Base-by-base conservation (phyloP, 352 stramenopile genomes). In the Pythium volutum region DNA sequence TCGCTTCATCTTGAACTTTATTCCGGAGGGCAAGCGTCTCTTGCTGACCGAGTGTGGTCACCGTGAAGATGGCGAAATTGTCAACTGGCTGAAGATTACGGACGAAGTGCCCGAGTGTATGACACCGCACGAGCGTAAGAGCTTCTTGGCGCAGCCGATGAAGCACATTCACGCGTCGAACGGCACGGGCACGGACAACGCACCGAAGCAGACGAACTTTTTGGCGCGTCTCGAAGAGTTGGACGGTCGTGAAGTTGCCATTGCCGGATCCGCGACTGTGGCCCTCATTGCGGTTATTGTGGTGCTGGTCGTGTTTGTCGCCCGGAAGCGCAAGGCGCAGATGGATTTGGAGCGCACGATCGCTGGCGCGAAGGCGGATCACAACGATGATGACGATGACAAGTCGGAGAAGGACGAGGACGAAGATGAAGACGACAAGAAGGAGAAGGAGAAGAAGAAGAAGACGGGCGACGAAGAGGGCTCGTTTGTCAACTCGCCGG, bases 11-110 rank as follows among this genome's bases (percentile, higher is more conserved):
- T 62, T 95, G 5, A 91, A 95, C 76, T 89, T 95, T 29, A 84
- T 90, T 38, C 80, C 82, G 22, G 83, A 92, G 46, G 81, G 82
- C 59, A 88, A 91, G 70, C 77, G 81, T 22, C 50, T 93, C 43
- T 65, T 90, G 62, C 67, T 95, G 38, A 92, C 81, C 0, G 84
- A 93, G 68, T 95, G 85, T 31, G 85, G 85, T 67, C 81, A 93
- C 66, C 79, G 81, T 75, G 85, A 93, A 59, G 80, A 85, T 25
- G 83, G 85, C 27, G 83, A 92, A 55, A 90, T 93, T 67, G 69
- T 89, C 59, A 95, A 95, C 76, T 95, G 85, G 85, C 64, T 95
- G 43, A 85, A 81, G 59, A 91, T 93, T 36, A 75, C 88, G 54
- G 78, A 91, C 33, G 77, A 93, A 39, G 79, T 91, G 61, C 84